A percentile compares a stretch with the other conserved stretches of the same genome.
These are phyloP conservation scores for Metschnikowia baotianmanensis DNA, from an alignment of 805 yeast species.

Conservation along the genomic window DNA sequence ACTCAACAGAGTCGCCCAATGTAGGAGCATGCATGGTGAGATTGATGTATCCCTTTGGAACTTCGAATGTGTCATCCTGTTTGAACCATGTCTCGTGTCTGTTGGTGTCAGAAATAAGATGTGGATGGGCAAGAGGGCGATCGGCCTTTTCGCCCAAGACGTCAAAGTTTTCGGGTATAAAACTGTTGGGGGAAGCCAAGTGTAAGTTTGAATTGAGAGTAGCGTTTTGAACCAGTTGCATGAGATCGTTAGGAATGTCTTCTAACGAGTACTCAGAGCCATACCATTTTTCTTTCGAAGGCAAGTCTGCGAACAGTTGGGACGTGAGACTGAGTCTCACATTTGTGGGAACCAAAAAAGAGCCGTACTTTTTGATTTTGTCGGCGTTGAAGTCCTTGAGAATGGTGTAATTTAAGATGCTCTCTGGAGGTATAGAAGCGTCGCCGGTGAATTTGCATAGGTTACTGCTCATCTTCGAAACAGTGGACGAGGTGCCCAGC, in stretches of 20 bases:
- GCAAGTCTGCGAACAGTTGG: slow-evolving; percentile 44
- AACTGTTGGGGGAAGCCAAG: slow-evolving; percentile 73
- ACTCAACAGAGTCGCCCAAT: slow-evolving; percentile 55
- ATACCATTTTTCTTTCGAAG: slow-evolving; percentile 75
- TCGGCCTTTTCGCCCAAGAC: slow-evolving; percentile 45
- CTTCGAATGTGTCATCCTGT: slow-evolving; percentile 83
- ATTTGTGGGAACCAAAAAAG: slow-evolving; percentile 54
- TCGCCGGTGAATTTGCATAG: slow-evolving; percentile 48
- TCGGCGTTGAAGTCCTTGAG: slow-evolving; percentile 58
- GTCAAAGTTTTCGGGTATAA: slow-evolving; percentile 75
- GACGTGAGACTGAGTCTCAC: slow-evolving; percentile 58
- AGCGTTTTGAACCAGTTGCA: slow-evolving; percentile 30
- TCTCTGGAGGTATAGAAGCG: slow-evolving; percentile 57
- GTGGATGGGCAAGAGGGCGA: slow-evolving; percentile 53
- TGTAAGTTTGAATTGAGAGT: slow-evolving; percentile 37
- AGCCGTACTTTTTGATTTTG: slow-evolving; percentile 48
- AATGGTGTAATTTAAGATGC: slow-evolving; percentile 56
- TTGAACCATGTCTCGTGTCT: slow-evolving; percentile 77
- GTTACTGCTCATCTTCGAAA: slow-evolving; percentile 59
- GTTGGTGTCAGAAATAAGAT: slow-evolving; percentile 50
- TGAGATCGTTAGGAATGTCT: slow-evolving; percentile 41
- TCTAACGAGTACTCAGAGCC: slow-evolving; percentile 72
- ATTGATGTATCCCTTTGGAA: slow-evolving; percentile 78
- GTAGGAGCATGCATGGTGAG: slow-evolving; percentile 65
- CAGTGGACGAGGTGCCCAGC: slow-evolving; percentile 66